phyloP scores from a whole-genome alignment of 495 filamentous ascomycete species.

The Talaromyces borbonicus region DNA sequence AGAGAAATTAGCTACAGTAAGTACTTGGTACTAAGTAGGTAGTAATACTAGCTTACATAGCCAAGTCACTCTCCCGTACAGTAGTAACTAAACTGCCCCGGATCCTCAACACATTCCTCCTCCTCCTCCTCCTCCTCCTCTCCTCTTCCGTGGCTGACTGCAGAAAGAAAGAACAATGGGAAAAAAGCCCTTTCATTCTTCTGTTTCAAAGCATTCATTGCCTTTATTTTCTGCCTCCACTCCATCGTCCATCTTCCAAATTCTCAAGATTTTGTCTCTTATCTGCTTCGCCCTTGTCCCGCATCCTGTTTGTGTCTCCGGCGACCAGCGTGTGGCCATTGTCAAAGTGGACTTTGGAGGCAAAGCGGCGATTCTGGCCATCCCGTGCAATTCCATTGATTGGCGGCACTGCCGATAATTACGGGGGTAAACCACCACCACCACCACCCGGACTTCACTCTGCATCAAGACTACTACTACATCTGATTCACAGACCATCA shows the following conservation, averaged over 20 bases:
- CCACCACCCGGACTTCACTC: too few species aligned
- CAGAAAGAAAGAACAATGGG: too few species aligned
- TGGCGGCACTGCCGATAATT: conserved; percentile 2
- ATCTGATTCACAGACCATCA: not conserved
- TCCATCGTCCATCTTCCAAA: too few species aligned
- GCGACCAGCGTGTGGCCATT: conserved; percentile 9
- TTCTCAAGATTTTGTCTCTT: too few species aligned
- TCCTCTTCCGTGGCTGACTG: too few species aligned
- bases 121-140: too few species aligned
- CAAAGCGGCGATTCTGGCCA: conserved; percentile 5
- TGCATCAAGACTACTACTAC: too few species aligned
- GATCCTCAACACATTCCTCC: conserved; percentile 2
- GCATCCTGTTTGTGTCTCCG: too few species aligned
- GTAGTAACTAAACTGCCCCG: not conserved
- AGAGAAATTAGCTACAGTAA: not conserved
- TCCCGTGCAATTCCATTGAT: not conserved
- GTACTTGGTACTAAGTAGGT: not conserved
- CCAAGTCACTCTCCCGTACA: not conserved
- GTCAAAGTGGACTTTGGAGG: not conserved
- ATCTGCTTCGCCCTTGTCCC: too few species aligned
- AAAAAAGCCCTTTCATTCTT: not conserved
- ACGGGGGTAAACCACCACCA: conserved; percentile 4
- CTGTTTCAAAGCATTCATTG: not conserved
- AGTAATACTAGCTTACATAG: too few species aligned
- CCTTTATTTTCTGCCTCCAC: not conserved